phyloP scores from a whole-genome alignment of 306 rosid genomes.

The Malus asiatica region DNA sequence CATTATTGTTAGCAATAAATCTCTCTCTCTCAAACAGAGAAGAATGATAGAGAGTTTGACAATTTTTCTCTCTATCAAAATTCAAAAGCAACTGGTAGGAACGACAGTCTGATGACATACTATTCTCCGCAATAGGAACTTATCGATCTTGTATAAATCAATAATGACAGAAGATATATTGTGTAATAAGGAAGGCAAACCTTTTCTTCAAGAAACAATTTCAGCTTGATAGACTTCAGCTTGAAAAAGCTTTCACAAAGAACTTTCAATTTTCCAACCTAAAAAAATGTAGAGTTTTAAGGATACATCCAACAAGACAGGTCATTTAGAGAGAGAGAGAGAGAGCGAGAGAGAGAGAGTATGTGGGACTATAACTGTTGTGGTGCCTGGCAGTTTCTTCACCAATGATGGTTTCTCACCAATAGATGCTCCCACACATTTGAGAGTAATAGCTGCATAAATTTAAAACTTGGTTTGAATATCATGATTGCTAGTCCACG shows the following conservation, averaged over 20 bases:
- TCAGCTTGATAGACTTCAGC: constrained; percentile 65
- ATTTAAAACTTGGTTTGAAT: constrained; percentile 14
- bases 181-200: constrained; percentile 28
- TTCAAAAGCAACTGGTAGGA: not conserved
- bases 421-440: constrained; percentile 87
- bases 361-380: constrained; percentile 40
- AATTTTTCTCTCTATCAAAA: too few relatives aligned
- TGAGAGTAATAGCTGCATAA: constrained; percentile 77
- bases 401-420: constrained; percentile 76
- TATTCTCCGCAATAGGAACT: not conserved
- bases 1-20: too few relatives aligned
- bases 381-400: constrained; percentile 81
- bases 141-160: not conserved
- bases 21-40: not conserved
- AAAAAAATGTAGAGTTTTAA: constrained; percentile 7
- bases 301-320: constrained; percentile 16
- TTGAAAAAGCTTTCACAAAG: constrained; percentile 92
- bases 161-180: not conserved
- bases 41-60: too few relatives aligned
- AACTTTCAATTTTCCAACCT: constrained; percentile 86
- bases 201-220: constrained; percentile 82
- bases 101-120: not conserved
- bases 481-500: not conserved
- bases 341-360: too few relatives aligned
- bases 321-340: not conserved